These are phyloP conservation scores for Gilbertella persicaria DNA, from an alignment of 371 early-diverging fungal species.

Conservation along the genomic window DNA sequence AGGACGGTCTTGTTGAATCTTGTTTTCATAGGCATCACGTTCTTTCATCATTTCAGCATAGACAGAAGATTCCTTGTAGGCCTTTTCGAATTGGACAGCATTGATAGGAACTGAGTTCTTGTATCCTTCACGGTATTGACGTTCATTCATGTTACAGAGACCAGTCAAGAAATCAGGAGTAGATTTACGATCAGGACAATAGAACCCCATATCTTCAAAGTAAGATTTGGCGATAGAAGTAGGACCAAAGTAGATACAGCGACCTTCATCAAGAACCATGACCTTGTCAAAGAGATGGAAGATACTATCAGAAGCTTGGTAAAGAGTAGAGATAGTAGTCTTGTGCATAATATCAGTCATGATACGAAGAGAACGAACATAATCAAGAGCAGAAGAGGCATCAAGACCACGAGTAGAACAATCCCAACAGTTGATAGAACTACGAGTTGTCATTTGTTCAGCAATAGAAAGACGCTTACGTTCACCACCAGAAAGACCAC, in stretches of 20 bases:
- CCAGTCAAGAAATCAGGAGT: conserved; percentile 81
- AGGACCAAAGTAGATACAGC: conserved; percentile 66
- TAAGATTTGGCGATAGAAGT: conserved; percentile 51
- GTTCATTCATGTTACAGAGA: conserved; percentile 64
- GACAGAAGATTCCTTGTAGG: conserved; percentile 43
- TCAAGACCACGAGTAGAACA: conserved; percentile 85
- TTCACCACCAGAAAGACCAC: conserved; percentile 77
- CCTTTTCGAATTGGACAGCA: conserved; percentile 54
- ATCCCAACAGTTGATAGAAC: conserved; percentile 71
- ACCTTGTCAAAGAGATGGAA: conserved; percentile 70
- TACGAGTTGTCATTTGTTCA: conserved; percentile 72
- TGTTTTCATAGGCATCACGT: conserved; percentile 46
- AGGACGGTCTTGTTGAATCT: conserved; percentile 40
- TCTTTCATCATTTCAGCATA: conserved; percentile 40
- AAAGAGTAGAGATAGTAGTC: conserved; percentile 57
- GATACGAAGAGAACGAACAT: conserved; percentile 60
- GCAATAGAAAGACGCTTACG: conserved; percentile 77
- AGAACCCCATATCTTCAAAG: conserved; percentile 61
- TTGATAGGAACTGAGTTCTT: conserved; percentile 53
- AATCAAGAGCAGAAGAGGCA: conserved; percentile 76
- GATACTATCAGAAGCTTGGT: conserved; percentile 69
- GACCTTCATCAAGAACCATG: conserved; percentile 63
- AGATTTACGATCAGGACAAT: conserved; percentile 75
- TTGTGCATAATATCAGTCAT: conserved; percentile 59
- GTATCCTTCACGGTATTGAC: conserved; percentile 56